Evolutionary conservation across 2,329 filamentous ascomycete species (phyloP), one percentile per base, ranked within the genome.

Genomic region (Hirsutella thompsonii): DNA sequence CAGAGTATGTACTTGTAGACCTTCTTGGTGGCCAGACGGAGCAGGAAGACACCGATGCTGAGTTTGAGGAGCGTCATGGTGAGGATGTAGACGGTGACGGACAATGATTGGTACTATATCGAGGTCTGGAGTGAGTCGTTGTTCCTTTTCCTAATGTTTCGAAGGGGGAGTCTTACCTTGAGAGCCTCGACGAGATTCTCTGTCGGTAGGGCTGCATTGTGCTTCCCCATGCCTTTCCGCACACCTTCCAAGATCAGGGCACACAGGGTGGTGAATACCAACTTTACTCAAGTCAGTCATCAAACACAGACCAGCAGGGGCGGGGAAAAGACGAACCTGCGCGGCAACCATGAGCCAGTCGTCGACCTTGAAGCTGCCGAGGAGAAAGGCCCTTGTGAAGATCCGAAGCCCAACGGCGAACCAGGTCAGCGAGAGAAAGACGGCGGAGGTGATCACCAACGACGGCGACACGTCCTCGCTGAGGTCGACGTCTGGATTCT

Each of bases 31-130:
- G 69, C 64, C 13, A 74, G 56, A 5, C 68, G 62, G 16, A 75
- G 53, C 8, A 74, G 61, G 44, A 73, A 72, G 43, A 74, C 56
- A 28, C 64, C 67, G 38, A 75, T 73, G 54, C 71, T 71, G 39
- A 74, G 55, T 54, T 76, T 76, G 55, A 73, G 66, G 44, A 75
- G 66, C 62, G 72, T 67, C 70, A 76, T 75, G 44, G 70, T 62
- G 9, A 66, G 46, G 36, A 74, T 56, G 42, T 74, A 74, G 2
- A 64, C 65, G 8, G 62, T 66, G 1, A 69, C 69, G 10, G 68
- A 67, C 23, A 74, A 49, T 20, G 70, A 66, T 58, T 74, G 70
- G 56, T 64, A 73, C 63, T 71, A 30, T 26, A 36, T 34, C 5
- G 8, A 20, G 38, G 29, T 44, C 10, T 39, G 42, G 30, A 8